phyloP scores from a whole-genome alignment of 2,329 filamentous ascomycete genomes.

The Neofusicoccum kwambonambiense region DNA sequence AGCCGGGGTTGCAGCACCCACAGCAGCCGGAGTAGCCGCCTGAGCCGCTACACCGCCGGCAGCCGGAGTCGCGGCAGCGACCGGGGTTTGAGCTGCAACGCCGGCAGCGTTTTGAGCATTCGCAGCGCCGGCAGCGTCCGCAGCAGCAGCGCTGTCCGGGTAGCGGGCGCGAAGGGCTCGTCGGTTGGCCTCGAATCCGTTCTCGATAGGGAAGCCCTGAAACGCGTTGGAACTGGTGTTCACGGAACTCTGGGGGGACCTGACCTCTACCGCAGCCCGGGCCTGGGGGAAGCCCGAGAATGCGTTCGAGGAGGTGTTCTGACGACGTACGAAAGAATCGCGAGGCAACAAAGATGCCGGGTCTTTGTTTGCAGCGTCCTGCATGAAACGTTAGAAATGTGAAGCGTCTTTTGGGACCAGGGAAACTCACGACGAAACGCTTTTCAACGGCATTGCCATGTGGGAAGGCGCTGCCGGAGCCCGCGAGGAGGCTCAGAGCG shows the following conservation, averaged over 20 bases:
- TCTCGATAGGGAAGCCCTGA: background rate
- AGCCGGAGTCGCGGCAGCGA: background rate
- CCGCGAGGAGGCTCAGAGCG: background rate
- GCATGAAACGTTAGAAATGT: background rate
- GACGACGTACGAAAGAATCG: constrained; percentile 2
- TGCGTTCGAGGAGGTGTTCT: background rate
- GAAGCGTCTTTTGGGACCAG: background rate
- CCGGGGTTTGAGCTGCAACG: background rate
- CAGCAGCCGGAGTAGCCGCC: background rate
- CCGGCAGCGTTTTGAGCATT: background rate
- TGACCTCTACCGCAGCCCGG: background rate
- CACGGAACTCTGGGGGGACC: background rate
- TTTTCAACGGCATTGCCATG: constrained; percentile 1
- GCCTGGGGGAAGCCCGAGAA: background rate
- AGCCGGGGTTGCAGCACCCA: background rate
- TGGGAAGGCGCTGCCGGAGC: background rate
- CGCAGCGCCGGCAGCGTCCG: background rate
- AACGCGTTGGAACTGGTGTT: constrained; percentile 1
- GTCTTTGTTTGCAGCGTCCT: background rate
- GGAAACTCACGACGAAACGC: background rate
- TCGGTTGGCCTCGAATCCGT: constrained; percentile 2
- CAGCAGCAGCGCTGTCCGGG: background rate
- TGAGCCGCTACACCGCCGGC: background rate
- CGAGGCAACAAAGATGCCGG: background rate
- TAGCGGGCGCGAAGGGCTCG: background rate